Base-by-base conservation (phyloP, 768 basidiomycete species). In the Tylopilus rubrobrunneus region DNA sequence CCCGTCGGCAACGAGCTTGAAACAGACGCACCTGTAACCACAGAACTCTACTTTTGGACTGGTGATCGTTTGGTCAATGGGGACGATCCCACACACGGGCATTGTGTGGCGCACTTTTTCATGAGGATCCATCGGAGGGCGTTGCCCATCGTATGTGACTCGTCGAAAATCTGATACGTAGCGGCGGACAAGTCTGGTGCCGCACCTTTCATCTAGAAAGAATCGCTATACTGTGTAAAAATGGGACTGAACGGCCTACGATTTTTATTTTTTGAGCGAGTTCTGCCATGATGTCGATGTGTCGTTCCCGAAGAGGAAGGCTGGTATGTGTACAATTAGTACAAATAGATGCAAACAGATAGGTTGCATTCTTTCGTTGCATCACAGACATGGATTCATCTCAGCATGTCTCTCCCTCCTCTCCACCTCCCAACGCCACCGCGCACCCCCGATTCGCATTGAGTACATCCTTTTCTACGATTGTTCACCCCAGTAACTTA, bases 21-120 rank as follows among this genome's bases (percentile, higher is more conserved):
- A 25, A 25, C 25, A 25, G 25, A 25, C 25, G 25, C 56, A 89
- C 92, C 89, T 93, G 78, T 98, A 98, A 29, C 97, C 97, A 67
- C 97, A 98, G 67, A 98, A 98, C 72, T 97, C 93, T 37, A 98
- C 96, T 62, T 92, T 93, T 7, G 96, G 92, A 67, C 96, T 98
- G 64, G 17, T 92, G 58, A 19, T 37, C 45, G 53, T 53, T 28
- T 53, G n/a, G 33, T 59, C 14, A 56, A 36, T 29, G 23, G 45
- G 29, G 53, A 48, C 43, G 41, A 36, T 39, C 21, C 10, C 3
- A 46, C 45, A 29, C 1, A 31, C 3, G 15, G 8, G 51, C 45
- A 46, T 56, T 27, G 49, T 19, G 19, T 33, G 14, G 64, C 86
- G 51, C 61, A 98, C 97, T 99, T 96, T 76, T 98, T 97, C 96